Base-by-base conservation (phyloP, 768 basidiomycete genomes). In the Agaricus sinodeliciosus region DNA sequence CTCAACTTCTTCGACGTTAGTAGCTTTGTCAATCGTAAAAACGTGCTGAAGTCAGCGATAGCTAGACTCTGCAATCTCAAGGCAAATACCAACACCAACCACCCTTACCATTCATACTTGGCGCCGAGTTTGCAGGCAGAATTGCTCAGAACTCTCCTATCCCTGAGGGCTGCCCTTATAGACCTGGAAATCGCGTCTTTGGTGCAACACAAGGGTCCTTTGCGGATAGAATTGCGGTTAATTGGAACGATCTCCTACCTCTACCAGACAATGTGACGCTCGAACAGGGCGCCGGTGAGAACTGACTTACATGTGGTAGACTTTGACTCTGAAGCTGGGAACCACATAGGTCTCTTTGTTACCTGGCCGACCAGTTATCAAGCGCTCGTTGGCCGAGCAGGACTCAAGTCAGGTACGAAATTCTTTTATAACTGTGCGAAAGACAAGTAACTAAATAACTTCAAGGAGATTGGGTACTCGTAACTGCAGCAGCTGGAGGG, bases 301-400 rank as follows among this genome's bases (percentile, higher is more conserved):
- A 25, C 15, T 39, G 2, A 41, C 34, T 13, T 41, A 22, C 48
- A 16, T 18, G 36, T 1, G 51, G 15, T 16, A 22, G n/a, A 27
- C 28, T 27, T 31, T 31, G 31, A 11, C 11, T 31, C 31, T 31
- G 31, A 22, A 40, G 34, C 11, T 18, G 25, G 28, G 13, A 15
- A 28, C 3, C n/a, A 5, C 28, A 42, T 52, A 87, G 92, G 90
- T 2, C 63, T 96, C 46, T 88, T 68, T 59, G 69, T 97, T n/a
- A 94, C 92, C 7, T 93, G 88, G 82, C 90, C 93, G 0, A 98
- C 95, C 5, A 87, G 85, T 56, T 97, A 96, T 60, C 94, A 94
- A 62, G 96, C 85, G 0, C 72, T 99, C 12, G 87, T 93, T 0
- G 88, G 87, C 9, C 75, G 94, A 47, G 95, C 91, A 11, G 72